Base-by-base conservation (phyloP, 164 flowering plant genomes). In the Liquidambar formosana region DNA sequence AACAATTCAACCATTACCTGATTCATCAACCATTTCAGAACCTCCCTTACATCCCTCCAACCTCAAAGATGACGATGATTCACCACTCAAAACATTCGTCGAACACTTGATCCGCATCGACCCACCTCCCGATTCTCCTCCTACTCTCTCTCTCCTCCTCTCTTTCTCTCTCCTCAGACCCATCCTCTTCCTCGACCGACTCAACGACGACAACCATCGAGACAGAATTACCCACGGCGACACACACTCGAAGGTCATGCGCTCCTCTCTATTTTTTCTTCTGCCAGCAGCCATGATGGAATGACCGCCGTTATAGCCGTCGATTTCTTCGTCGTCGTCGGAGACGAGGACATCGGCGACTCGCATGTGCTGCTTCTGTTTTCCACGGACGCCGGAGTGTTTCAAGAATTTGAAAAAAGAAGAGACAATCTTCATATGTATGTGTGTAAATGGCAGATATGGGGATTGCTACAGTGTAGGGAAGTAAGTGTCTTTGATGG, bases 201-300 rank as follows among this genome's bases (percentile, higher is more conserved):
- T 62, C 63, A 74, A 48, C 23, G 44, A 11, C 19, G 69, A 48
- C 33, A 76, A 25, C 73, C 67, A 74, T 67, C 80, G 74, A 21
- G 57, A 64, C n/a, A 74, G 21, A 27, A 74, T 62, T 66, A 64
- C 67, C 25, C 73, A 65, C 53, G 77, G 80, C 14, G 66, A 59
- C 5, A 21, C 26, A 12, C 67, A 61, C 46, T 46, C 45, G 1
- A 65, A 15, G 2, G 51, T 58, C 61, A 26, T 33, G 18, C 53
- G 61, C 5, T 46, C 44, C 47, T 49, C 67, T 23, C 45, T 53
- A 25, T 15, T n/a, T 13, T 52, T 14, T 33, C 59, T 51, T 53
- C 10, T 13, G 4, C 27, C 44, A 28, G n/a, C 64, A 3, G 51
- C 62, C 45, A 47, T 48, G 25, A 10, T 27, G 26, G 12, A 21